Base-by-base conservation (phyloP, 495 filamentous ascomycete genomes). In the Stereocaulon alpinum region DNA sequence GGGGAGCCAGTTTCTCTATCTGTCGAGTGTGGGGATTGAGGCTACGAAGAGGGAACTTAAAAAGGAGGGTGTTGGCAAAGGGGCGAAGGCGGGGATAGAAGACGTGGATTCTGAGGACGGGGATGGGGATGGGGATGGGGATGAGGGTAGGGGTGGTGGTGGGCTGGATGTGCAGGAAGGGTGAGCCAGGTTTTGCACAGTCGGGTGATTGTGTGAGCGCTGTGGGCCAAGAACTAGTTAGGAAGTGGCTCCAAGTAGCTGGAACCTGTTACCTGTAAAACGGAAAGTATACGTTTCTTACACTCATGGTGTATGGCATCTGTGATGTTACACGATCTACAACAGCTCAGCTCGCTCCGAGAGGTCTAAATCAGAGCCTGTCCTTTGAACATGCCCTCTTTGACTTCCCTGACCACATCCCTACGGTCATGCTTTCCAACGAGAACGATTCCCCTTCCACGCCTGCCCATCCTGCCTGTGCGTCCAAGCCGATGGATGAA, bases 401-500 rank as follows among this genome's bases (percentile, higher is more conserved):
- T 86, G 24, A 98, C 90, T 76, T 97, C 95, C 27, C 82, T 84
- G 37, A 96, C 88, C 37, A 96, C 80, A 73, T 96, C 91, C 69
- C 86, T 86, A 58, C 94, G 76, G 69, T 96, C 94, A 62, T 87
- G 78, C 73, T 84, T 92, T 60, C 91, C 93, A 12, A 96, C 88
- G 48, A 98, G 72, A 43, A 97, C 89, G 61, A 96, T 81, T 27
- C 89, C 93, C 62, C 90, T 79, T 43, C 93, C 94, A 68, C 93
- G 80, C 66, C 89, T 81, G 3, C 89, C 89, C 93, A 97, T 96
- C 34, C 93, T 79, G 18, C 93, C 93, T 0, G 91, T 88, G 63
- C 93, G 77, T 52, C 93, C 93, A 22, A 97, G 77, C 20, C 94
- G 86, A 69, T 97, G 93, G 67, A 97, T 95, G 66, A 98, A 96